phyloP scores from a whole-genome alignment of 2,329 filamentous ascomycete genomes.

The Xylariaceae sp. region DNA sequence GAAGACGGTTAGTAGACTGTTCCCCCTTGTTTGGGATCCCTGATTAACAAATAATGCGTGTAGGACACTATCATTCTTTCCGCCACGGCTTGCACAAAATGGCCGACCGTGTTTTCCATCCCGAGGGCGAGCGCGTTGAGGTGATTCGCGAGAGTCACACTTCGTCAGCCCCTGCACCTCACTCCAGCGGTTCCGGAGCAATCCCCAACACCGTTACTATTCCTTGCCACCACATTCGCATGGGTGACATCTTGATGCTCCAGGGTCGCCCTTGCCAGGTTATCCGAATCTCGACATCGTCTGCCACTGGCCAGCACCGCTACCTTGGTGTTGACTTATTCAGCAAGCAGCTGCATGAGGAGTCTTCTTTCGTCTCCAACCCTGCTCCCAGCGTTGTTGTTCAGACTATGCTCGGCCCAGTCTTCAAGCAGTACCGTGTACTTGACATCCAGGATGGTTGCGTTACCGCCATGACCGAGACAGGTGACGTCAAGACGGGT shows the following conservation, averaged over 20 bases:
- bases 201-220: slow-evolving; percentile 90
- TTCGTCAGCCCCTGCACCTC: slow-evolving; percentile 35
- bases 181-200: slow-evolving; percentile 41
- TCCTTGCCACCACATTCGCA: slow-evolving; percentile 99
- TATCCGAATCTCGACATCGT: slow-evolving; percentile 98
- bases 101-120: slow-evolving; percentile 60
- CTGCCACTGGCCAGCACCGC: slow-evolving; percentile 98
- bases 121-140: slow-evolving; percentile 54
- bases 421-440: slow-evolving; percentile 99
- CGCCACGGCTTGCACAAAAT: slow-evolving; percentile 62
- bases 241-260: slow-evolving; percentile 97
- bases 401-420: slow-evolving; percentile 98
- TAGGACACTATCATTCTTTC: slow-evolving; percentile 66
- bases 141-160: slow-evolving; percentile 52
- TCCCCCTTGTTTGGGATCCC: too few species aligned
- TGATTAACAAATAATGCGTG: slow-evolving; percentile 25
- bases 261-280: slow-evolving; percentile 99
- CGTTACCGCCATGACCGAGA: slow-evolving; percentile 98
- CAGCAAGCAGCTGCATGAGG: slow-evolving; percentile 99
- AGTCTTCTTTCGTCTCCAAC: slow-evolving; percentile 97
- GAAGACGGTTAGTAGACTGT: slow-evolving; percentile 57
- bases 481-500: slow-evolving; percentile 95
- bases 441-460: slow-evolving; percentile 88
- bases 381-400: slow-evolving; percentile 95
- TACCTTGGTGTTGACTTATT: slow-evolving; percentile 99